These are phyloP conservation scores for Iberis amara DNA, from an alignment of 441 rosid genomes.

Conservation along the genomic window DNA sequence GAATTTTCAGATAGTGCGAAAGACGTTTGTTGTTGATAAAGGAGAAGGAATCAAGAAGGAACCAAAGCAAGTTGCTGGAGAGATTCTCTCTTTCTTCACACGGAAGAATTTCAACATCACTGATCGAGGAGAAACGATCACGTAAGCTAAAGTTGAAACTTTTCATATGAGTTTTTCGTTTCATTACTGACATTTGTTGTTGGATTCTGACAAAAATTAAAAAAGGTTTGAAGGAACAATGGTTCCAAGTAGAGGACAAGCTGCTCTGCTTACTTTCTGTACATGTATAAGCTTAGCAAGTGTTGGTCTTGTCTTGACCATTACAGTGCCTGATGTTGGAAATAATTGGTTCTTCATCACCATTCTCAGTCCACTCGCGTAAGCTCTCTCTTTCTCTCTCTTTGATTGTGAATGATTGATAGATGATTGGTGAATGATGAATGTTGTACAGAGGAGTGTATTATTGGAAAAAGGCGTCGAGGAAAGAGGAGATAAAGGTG, in stretches of 20 bases:
- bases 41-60: conserved; percentile 45
- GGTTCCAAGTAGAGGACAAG: conserved; percentile 89
- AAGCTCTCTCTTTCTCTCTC: conserved; percentile 28
- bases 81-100: conserved; percentile 76
- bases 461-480: conserved; percentile 79
- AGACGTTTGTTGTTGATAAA: conserved; percentile 55
- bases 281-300: conserved; percentile 87
- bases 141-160: conserved; percentile 42
- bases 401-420: neutral
- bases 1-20: conserved; percentile 64
- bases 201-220: neutral
- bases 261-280: conserved; percentile 84
- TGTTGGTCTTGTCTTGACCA: conserved; percentile 77
- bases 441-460: conserved; percentile 63
- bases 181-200: conserved; percentile 12
- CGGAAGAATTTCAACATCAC: conserved; percentile 72
- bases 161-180: conserved; percentile 14
- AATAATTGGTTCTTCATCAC: conserved; percentile 89
- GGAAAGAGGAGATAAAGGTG: conserved; percentile 84
- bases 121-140: conserved; percentile 82
- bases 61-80: conserved; percentile 75
- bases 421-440: conserved; percentile 3
- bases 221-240: conserved; percentile 60
- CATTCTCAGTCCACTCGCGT: conserved; percentile 75
- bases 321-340: conserved; percentile 70